Conservation (phyloP, 345 rosid species). For the Euphorbia lathyris region DNA sequence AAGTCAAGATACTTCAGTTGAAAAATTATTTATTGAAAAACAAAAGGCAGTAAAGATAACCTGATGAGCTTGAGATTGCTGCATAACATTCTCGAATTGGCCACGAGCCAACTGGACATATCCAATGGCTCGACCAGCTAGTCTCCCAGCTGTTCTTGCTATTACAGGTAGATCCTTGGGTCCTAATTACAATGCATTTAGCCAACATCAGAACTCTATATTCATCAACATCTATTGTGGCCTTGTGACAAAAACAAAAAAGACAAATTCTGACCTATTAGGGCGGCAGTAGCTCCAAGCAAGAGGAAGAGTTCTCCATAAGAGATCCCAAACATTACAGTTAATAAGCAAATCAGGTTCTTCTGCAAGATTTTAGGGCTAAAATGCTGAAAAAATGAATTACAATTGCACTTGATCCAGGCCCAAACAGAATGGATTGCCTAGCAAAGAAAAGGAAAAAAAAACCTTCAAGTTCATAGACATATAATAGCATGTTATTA, state of each 20-base stretch:
- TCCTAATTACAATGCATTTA: constrained; percentile 34
- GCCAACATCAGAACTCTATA: not conserved
- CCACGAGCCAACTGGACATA: constrained; percentile 86
- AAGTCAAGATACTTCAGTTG: not conserved
- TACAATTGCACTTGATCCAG: not conserved
- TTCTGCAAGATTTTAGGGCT: not conserved
- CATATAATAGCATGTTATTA: too few species aligned
- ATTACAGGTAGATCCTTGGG: constrained; percentile 78
- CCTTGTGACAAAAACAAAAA: not conserved
- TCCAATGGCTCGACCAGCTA: constrained; percentile 75
- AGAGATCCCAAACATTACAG: constrained; percentile 25
- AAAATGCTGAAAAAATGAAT: not conserved
- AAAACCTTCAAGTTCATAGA: not conserved
- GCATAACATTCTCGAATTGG: constrained; percentile 75
- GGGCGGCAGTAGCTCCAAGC: constrained; percentile 29
- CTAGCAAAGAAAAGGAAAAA: not conserved
- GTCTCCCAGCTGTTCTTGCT: constrained; percentile 74
- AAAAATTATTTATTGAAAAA: not conserved
- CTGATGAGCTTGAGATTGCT: constrained; percentile 90
- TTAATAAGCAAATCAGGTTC: not conserved
- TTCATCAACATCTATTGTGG: not conserved
- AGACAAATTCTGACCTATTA: constrained; percentile 18
- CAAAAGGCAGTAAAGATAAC: constrained; percentile 22
- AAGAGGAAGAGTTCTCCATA: constrained; percentile 33
- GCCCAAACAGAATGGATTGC: not conserved